A percentile compares a stretch with the other conserved stretches of the same genome.
Evolutionary conservation across 768 basidiomycete genomes (phyloP).

Genomic region (Lentinula boryana): DNA sequence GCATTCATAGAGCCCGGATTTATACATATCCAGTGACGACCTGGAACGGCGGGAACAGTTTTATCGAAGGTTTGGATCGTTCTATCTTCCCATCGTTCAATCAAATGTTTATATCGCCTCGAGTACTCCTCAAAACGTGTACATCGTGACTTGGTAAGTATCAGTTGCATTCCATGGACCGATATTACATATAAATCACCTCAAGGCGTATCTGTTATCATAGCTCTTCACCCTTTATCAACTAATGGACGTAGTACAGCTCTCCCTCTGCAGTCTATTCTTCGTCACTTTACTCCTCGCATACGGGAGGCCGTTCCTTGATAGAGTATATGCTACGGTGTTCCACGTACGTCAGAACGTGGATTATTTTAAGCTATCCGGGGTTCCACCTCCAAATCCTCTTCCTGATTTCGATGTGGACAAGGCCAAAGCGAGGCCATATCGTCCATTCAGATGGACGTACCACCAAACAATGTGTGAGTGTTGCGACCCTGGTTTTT

Average conservation of each 20-base stretch:
- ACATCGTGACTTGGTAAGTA: too few species aligned
- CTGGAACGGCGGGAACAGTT: too few species aligned
- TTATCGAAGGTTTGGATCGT: too few species aligned
- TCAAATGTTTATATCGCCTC: too few species aligned
- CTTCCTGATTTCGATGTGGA: slow-evolving; percentile 36
- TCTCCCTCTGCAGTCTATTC: not conserved
- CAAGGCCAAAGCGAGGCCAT: slow-evolving; percentile 40
- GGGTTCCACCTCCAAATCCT: slow-evolving; percentile 36
- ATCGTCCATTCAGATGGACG: slow-evolving; percentile 50
- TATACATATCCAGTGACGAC: too few species aligned
- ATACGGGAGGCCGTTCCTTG: not conserved
- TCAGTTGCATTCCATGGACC: too few species aligned
- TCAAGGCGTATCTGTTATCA: not conserved
- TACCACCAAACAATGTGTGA: slow-evolving; percentile 54
- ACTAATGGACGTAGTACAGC: not conserved
- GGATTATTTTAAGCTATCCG: slow-evolving; percentile 39
- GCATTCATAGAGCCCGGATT: too few species aligned
- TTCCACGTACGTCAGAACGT: not conserved
- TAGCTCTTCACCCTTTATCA: not conserved
- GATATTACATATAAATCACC: too few species aligned
- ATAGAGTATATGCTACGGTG: not conserved
- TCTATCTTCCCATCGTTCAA: too few species aligned
- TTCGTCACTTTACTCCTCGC: not conserved
- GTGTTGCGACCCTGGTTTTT: slow-evolving; percentile 8
- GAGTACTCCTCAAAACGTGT: too few species aligned